phyloP scores from a whole-genome alignment of 2,329 filamentous ascomycete species.

The Aspergillus terreus region DNA sequence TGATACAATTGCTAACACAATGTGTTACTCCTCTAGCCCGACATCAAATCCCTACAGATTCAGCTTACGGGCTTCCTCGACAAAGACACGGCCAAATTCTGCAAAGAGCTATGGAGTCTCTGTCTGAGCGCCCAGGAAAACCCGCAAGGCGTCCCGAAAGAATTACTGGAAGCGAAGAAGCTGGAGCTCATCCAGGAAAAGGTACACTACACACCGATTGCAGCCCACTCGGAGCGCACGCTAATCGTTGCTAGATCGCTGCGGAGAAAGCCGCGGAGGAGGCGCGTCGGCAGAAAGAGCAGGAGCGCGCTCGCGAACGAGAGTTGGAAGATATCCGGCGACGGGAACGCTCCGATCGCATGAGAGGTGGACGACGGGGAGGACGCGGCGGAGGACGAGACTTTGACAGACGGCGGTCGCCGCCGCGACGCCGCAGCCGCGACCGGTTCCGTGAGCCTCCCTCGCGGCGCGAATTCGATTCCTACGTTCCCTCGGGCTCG shows the following conservation, averaged over 20 bases:
- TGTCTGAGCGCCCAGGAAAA: conserved; percentile 86
- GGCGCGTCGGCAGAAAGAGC: conserved; percentile 66
- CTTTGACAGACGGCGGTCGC: conserved; percentile 51
- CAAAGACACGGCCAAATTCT: conserved; percentile 83
- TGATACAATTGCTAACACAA: conserved; percentile 15
- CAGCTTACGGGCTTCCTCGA: conserved; percentile 93
- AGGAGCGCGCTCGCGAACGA: conserved; percentile 67
- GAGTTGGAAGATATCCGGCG: conserved; percentile 67
- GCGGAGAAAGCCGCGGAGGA: conserved; percentile 78
- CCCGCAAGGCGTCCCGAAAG: conserved; percentile 87
- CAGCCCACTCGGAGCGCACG: not conserved
- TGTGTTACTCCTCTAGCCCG: conserved; percentile 59
- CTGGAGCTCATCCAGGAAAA: conserved; percentile 91
- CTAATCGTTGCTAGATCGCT: conserved; percentile 57
- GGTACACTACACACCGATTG: conserved; percentile 46
- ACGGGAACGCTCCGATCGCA: conserved; percentile 41
- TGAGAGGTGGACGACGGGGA: conserved; percentile 34
- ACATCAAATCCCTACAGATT: conserved; percentile 93
- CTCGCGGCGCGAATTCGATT: conserved; percentile 51
- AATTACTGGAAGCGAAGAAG: conserved; percentile 94
- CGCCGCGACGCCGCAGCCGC: conserved; percentile 49
- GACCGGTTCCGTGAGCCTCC: conserved; percentile 44
- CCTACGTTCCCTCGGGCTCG: conserved; percentile 52
- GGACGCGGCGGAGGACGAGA: conserved; percentile 37
- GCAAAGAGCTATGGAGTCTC: conserved; percentile 89